phyloP scores from a whole-genome alignment of 495 filamentous ascomycete genomes.

The Jackrogersella minutella region DNA sequence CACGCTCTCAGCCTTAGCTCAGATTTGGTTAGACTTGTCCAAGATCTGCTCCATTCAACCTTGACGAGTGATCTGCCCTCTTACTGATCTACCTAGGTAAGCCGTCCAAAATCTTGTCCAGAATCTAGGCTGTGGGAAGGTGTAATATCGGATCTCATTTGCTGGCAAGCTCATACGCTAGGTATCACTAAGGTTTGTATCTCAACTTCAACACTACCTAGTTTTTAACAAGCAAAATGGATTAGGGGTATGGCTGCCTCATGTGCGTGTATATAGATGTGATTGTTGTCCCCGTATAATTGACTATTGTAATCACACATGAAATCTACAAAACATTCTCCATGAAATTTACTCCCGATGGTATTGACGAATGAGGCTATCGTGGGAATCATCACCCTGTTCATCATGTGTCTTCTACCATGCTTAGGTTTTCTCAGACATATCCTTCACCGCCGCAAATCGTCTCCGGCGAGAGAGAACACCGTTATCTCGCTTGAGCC shows the following conservation, averaged over 20 bases:
- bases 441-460: not conserved
- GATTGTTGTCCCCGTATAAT: not conserved
- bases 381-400: constrained; percentile 1
- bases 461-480: not conserved
- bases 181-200: not conserved
- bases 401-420: constrained; percentile 19
- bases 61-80: too few relatives aligned
- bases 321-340: not conserved
- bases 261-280: not conserved
- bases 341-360: not conserved
- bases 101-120: constrained; percentile 16
- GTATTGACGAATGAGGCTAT: constrained; percentile 10
- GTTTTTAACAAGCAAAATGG: too few relatives aligned
- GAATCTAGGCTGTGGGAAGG: too few relatives aligned
- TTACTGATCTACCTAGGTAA: not conserved
- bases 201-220: too few relatives aligned
- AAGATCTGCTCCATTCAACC: not conserved
- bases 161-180: not conserved
- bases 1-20: too few relatives aligned
- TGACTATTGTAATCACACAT: not conserved
- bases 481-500: not conserved
- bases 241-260: too few relatives aligned
- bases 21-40: not conserved
- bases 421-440: constrained; percentile 2
- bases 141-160: too few relatives aligned